A percentile compares a stretch with the other conserved stretches of the same genome.
Conservation (phyloP, 495 filamentous ascomycete species). For the Achaetomiella virescens region DNA sequence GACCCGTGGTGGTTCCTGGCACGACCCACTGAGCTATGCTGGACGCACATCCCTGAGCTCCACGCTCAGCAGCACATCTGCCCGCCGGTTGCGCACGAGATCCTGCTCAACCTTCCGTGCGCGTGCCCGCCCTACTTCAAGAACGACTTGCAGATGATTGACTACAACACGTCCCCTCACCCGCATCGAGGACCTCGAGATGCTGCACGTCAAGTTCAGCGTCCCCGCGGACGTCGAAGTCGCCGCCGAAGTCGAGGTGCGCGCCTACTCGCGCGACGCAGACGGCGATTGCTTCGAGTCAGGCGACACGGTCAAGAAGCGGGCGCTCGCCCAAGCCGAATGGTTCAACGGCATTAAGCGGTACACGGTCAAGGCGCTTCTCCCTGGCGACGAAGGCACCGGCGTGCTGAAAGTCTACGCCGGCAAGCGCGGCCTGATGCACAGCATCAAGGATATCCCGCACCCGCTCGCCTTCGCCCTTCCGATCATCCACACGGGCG, state of each 20-base stretch:
- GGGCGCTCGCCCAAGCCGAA: constrained; percentile 82
- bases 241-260: constrained; percentile 85
- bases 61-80: constrained; percentile 88
- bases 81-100: constrained; percentile 75
- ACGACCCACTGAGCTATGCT: constrained; percentile 80
- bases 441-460: constrained; percentile 88
- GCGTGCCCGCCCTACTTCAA: constrained; percentile 87
- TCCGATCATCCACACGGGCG: constrained; percentile 81
- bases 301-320: constrained; percentile 78
- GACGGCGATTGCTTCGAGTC: constrained; percentile 94
- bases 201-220: constrained; percentile 79
- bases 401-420: constrained; percentile 88
- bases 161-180: constrained; percentile 87
- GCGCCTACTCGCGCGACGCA: constrained; percentile 68
- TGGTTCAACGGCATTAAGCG: constrained; percentile 84
- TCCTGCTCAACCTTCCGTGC: constrained; percentile 76
- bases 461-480: constrained; percentile 87
- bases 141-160: constrained; percentile 65
- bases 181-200: constrained; percentile 83
- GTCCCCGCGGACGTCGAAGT: constrained; percentile 89
- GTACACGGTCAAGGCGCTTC: constrained; percentile 84
- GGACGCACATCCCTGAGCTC: constrained; percentile 84
- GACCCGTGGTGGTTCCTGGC: constrained; percentile 90
- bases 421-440: constrained; percentile 90
- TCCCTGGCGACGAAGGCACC: constrained; percentile 84